These are phyloP conservation scores for Candida alai DNA, from an alignment of 805 yeast genomes.

Conservation along the genomic window DNA sequence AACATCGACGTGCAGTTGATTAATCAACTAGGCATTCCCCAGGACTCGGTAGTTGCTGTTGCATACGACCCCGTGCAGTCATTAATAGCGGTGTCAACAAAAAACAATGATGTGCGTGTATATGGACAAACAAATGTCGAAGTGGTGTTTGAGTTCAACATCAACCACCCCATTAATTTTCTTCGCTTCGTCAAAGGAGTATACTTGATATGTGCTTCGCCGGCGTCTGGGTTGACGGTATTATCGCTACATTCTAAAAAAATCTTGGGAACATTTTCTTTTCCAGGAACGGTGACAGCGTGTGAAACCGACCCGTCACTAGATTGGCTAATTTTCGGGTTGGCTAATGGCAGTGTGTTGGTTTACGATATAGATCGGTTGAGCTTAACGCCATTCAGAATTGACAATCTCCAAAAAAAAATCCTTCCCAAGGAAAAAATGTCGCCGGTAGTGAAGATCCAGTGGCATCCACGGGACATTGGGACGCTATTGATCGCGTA, in stretches of 20 bases:
- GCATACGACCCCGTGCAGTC: conserved; percentile 90
- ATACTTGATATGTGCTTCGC: conserved; percentile 67
- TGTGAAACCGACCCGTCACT: conserved; percentile 79
- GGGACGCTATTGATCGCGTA: conserved; percentile 76
- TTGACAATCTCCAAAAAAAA: conserved; percentile 66
- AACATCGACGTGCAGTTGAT: conserved; percentile 23
- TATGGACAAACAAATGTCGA: conserved; percentile 83
- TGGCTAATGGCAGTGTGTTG: conserved; percentile 66
- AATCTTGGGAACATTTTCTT: conserved; percentile 54
- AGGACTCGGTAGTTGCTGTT: conserved; percentile 60
- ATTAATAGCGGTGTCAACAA: conserved; percentile 76
- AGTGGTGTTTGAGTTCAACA: conserved; percentile 53
- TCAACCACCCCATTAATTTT: conserved; percentile 47
- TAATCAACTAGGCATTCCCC: conserved; percentile 37
- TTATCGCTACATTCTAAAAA: conserved; percentile 65
- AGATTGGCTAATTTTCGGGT: conserved; percentile 82
- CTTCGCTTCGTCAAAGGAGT: conserved; percentile 75
- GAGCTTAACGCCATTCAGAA: conserved; percentile 54
- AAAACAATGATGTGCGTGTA: conserved; percentile 64
- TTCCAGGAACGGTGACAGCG: conserved; percentile 65
- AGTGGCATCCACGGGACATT: conserved; percentile 87
- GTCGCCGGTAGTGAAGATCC: conserved; percentile 64
- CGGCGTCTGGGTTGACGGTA: conserved; percentile 59
- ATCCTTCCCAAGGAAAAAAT: conserved; percentile 53
- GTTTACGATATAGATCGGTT: conserved; percentile 84